Evolutionary conservation across 768 basidiomycete genomes (phyloP), one percentile per base, ranked within the genome.

Genomic region (Hortiboletus campestris): DNA sequence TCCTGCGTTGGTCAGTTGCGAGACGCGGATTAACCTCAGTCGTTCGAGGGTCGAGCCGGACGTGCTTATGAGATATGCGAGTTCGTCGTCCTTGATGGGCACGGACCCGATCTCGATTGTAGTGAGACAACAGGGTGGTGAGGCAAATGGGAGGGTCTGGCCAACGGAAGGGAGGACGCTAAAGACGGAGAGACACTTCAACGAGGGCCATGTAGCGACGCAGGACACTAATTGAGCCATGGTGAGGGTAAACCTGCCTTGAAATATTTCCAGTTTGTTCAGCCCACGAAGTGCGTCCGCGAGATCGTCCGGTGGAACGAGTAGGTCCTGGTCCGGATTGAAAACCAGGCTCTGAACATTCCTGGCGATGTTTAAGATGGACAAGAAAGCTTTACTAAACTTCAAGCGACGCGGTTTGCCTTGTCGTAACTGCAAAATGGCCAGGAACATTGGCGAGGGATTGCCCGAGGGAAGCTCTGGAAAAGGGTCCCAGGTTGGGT

Each of bases 71-170:
- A 61, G 22, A 22, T 31, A 50, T 11, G 28, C 7, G n/a, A 62
- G 46, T 20, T 62, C 61, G 13, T 61, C 59, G 38, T 61, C 55
- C 31, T n/a, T 22, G 41, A 61, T 25, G 2, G 40, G 28, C 20
- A 44, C 16, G 28, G 44, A 3, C 2, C 2, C 0, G n/a, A 60
- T 6, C 7, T 9, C 19, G 32, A 61, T 19, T 25, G 39, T n/a
- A 2, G 55, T 51, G 29, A 57, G 50, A 28, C 36, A 22, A 29
- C 54, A 56, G 20, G 59, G 11, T 2, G 22, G 47, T 4, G 39
- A 8, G 11, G 16, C 34, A 9, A 35, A 36, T 29, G 35, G 42
- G 22, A 45, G 14, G 25, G 31, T 2, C 13, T 19, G 42, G 8
- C 13, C 19, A 3, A n/a, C 20, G 22, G 49, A n/a, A 29, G 49